A percentile compares a stretch with the other conserved stretches of the same genome.
Evolutionary conservation across 106 monocot genomes (phyloP).

Genomic region (Allium cepa): DNA sequence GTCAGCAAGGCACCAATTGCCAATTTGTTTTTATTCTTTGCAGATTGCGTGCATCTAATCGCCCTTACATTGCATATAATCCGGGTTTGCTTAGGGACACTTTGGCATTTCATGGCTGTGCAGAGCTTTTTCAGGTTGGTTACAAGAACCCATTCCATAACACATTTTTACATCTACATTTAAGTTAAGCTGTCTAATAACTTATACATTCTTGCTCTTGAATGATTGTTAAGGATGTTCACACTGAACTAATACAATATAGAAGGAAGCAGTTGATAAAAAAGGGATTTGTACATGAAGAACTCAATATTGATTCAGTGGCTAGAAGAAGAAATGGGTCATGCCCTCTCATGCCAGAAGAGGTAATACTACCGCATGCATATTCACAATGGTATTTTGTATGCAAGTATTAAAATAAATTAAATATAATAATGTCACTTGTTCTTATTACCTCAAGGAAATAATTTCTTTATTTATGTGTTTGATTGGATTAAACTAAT

Average conservation of each 20-base stretch:
- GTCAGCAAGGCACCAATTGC: neutral
- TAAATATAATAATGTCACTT: neutral
- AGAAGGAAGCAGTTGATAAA: conserved; percentile 77
- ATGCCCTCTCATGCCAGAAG: conserved; percentile 95
- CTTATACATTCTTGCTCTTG: neutral
- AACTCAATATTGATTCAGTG: conserved; percentile 63
- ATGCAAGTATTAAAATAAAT: neutral
- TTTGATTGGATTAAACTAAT: neutral
- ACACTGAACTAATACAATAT: conserved; percentile 81
- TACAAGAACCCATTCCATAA: neutral
- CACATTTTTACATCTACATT: no score
- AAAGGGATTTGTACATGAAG: conserved; percentile 46
- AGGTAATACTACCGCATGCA: conserved; percentile 32
- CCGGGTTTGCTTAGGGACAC: conserved; percentile 70
- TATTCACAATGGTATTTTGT: neutral
- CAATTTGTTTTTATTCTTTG: conserved; percentile 13
- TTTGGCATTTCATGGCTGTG: conserved; percentile 91
- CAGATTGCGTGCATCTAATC: conserved; percentile 58
- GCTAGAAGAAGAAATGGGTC: conserved; percentile 58
- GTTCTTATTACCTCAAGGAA: neutral
- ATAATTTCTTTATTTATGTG: neutral
- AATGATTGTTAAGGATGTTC: conserved; percentile 58
- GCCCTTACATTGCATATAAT: conserved; percentile 72
- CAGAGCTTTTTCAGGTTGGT: conserved; percentile 85
- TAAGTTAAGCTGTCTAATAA: no score